Evolutionary conservation across 208 protist genomes (phyloP).

Genomic region (Trypanosoma grayi): DNA sequence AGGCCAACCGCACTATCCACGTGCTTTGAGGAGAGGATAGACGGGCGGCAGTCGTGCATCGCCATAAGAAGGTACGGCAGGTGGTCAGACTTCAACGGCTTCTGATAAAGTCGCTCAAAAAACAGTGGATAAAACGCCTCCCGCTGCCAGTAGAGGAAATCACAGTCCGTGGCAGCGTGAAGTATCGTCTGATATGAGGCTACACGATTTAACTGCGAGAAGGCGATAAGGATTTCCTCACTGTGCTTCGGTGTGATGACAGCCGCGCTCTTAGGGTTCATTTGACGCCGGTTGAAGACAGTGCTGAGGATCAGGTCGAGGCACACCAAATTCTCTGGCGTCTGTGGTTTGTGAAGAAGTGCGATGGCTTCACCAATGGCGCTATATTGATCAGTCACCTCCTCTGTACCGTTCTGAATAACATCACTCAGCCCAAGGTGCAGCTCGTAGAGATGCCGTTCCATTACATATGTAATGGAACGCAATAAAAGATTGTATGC

Average conservation of each 20-base stretch:
- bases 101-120: constrained; percentile 72
- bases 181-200: constrained; percentile 47
- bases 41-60: constrained; percentile 52
- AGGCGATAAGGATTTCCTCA: constrained; percentile 52
- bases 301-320: constrained; percentile 62
- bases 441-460: constrained; percentile 63
- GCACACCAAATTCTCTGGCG: constrained; percentile 48
- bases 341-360: constrained; percentile 65
- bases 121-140: constrained; percentile 80
- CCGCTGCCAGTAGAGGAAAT: constrained; percentile 91
- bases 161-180: constrained; percentile 58
- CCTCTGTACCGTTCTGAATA: constrained; percentile 6
- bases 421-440: constrained; percentile 26
- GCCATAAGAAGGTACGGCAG: constrained; percentile 72
- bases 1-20: constrained; percentile 29
- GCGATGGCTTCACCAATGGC: constrained; percentile 56
- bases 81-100: constrained; percentile 52
- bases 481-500: constrained; percentile 62
- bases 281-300: constrained; percentile 43
- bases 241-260: constrained; percentile 41
- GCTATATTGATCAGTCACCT: constrained; percentile 48
- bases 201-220: constrained; percentile 78
- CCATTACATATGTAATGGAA: constrained; percentile 68
- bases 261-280: not conserved
- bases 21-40: constrained; percentile 42